These are phyloP conservation scores for Trypanosomatidae sp. DNA, from an alignment of 208 protist species.

Conservation along the genomic window DNA sequence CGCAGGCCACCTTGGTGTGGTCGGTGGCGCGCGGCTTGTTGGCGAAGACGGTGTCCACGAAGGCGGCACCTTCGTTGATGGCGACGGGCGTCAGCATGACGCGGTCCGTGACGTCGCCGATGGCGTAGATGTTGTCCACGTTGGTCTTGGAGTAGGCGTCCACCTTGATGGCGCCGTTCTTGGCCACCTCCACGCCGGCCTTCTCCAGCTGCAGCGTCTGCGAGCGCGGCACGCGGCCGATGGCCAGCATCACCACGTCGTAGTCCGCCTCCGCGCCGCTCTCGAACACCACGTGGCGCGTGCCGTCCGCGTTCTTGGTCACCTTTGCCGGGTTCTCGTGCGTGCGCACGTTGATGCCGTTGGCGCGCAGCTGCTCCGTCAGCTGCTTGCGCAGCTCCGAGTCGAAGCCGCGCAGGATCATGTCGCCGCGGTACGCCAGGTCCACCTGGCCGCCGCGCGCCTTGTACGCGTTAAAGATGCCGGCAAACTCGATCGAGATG, in stretches of 20 bases:
- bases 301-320: conserved; percentile 64
- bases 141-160: conserved; percentile 94
- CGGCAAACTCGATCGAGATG: conserved; percentile 91
- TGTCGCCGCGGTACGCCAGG: conserved; percentile 76
- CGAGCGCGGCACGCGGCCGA: conserved; percentile 95
- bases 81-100: conserved; percentile 92
- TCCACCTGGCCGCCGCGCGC: conserved; percentile 61
- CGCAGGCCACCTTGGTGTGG: conserved; percentile 86
- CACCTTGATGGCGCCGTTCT: conserved; percentile 88
- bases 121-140: conserved; percentile 96
- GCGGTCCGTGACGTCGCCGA: conserved; percentile 96
- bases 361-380: conserved; percentile 71
- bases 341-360: conserved; percentile 81
- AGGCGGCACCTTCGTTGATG: conserved; percentile 83
- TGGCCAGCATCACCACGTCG: conserved; percentile 96
- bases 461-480: conserved; percentile 92
- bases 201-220: conserved; percentile 91
- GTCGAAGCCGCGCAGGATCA: conserved; percentile 91
- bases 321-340: conserved; percentile 81
- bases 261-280: conserved; percentile 78
- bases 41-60: conserved; percentile 88
- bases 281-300: conserved; percentile 77
- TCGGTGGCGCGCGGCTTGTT: conserved; percentile 66
- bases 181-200: too few species aligned
- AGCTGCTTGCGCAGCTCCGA: conserved; percentile 72